Conservation (phyloP, 2,329 filamentous ascomycete species). For the Byssothecium circinans region DNA sequence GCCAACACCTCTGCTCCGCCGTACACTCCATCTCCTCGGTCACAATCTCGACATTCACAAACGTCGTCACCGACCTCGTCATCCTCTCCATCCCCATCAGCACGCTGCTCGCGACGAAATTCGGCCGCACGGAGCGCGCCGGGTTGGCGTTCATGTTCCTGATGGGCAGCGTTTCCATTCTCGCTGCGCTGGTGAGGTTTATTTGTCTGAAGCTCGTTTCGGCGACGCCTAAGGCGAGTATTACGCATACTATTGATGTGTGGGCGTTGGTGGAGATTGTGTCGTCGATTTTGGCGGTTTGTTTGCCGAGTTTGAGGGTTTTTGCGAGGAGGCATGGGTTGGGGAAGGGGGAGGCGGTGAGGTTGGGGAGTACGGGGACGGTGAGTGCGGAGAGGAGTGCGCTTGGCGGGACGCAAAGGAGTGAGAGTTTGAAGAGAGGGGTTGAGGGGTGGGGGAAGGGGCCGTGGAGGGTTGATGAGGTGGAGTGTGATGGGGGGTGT, state of each 20-base stretch:
- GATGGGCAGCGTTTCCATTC: conserved; percentile 30
- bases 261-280: conserved; percentile 39
- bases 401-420: too few species aligned
- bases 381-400: too few species aligned
- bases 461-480: too few species aligned
- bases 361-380: too few species aligned
- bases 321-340: conserved; percentile 21
- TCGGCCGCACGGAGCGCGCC: conserved; percentile 21
- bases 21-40: conserved; percentile 30
- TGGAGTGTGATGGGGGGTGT: too few species aligned
- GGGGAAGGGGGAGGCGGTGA: not conserved
- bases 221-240: conserved; percentile 22
- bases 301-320: conserved; percentile 25
- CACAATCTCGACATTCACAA: conserved; percentile 32
- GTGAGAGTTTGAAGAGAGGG: too few species aligned
- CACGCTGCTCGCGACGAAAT: conserved; percentile 19
- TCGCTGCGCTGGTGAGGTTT: conserved; percentile 32
- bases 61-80: conserved; percentile 31
- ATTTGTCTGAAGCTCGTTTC: conserved; percentile 29
- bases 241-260: conserved; percentile 39
- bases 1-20: conserved; percentile 23
- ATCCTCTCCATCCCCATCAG: conserved; percentile 32
- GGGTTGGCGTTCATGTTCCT: conserved; percentile 31
- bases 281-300: conserved; percentile 29
- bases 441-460: too few species aligned